phyloP scores from a whole-genome alignment of 176 grass and related monocot genomes.

The Rhynchospora tenuis region DNA sequence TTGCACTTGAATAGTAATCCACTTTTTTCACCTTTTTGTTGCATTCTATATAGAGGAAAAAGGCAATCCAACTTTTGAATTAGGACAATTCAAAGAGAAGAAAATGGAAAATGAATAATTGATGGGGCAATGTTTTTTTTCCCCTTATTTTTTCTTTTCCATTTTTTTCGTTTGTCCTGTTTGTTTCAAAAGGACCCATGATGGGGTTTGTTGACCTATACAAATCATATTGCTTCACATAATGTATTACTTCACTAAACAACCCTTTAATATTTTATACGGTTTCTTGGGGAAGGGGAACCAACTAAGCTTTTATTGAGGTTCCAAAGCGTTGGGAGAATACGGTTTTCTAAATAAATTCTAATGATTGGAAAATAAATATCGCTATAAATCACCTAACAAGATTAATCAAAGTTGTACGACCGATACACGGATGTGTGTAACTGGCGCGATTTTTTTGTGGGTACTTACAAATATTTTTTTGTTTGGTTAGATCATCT shows the following conservation, averaged over 20 bases:
- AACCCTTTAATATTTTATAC: not conserved
- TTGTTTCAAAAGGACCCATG: not conserved
- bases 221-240: not conserved
- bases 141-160: not conserved
- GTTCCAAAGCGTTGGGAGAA: not conserved
- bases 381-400: not conserved
- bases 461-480: not conserved
- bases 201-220: not conserved
- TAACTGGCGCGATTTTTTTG: too few species aligned
- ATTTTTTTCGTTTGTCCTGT: not conserved
- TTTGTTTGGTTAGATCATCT: not conserved
- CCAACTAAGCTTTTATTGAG: not conserved
- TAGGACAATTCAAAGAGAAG: not conserved
- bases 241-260: not conserved
- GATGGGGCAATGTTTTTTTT: not conserved
- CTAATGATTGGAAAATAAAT: not conserved
- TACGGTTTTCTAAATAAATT: not conserved
- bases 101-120: not conserved
- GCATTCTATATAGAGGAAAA: not conserved
- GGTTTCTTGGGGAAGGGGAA: not conserved
- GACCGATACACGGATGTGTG: not conserved
- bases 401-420: not conserved
- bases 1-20: not conserved
- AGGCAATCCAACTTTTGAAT: not conserved
- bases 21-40: too few species aligned